phyloP scores from a whole-genome alignment of 768 basidiomycete genomes.

The Paxillus ammoniavirescens region DNA sequence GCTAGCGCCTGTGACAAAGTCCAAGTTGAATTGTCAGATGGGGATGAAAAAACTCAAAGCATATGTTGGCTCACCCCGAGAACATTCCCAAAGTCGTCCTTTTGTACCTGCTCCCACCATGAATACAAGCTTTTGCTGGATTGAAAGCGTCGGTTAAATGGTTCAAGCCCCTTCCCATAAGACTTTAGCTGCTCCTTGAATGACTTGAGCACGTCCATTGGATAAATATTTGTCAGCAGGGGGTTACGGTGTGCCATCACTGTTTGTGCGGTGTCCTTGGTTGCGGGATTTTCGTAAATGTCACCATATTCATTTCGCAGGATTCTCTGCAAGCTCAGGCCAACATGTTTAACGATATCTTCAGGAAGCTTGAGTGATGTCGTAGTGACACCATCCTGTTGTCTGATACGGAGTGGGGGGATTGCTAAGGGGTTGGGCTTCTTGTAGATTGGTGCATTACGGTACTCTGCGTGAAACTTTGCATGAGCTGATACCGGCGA shows the following conservation, averaged over 20 bases:
- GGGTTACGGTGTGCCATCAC: conserved; percentile 2
- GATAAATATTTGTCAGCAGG: not conserved
- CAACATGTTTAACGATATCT: not conserved
- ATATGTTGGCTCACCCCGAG: no score
- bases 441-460: conserved; percentile 1
- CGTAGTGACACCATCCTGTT: not conserved
- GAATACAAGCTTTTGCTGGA: no score
- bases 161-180: not conserved
- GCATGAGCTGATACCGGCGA: not conserved
- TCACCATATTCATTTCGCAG: conserved; percentile 1
- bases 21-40: no score
- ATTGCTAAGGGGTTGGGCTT: not conserved
- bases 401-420: not conserved
- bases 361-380: not conserved
- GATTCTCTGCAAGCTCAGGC: conserved; percentile 1
- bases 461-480: not conserved
- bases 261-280: not conserved
- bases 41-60: no score
- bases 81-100: no score
- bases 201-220: not conserved
- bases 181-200: conserved; percentile 1
- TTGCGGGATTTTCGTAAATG: not conserved
- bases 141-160: no score
- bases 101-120: no score
- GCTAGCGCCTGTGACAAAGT: no score